phyloP scores from a whole-genome alignment of 371 early-diverging fungal species.

The Dipsacomyces acuminosporus region DNA sequence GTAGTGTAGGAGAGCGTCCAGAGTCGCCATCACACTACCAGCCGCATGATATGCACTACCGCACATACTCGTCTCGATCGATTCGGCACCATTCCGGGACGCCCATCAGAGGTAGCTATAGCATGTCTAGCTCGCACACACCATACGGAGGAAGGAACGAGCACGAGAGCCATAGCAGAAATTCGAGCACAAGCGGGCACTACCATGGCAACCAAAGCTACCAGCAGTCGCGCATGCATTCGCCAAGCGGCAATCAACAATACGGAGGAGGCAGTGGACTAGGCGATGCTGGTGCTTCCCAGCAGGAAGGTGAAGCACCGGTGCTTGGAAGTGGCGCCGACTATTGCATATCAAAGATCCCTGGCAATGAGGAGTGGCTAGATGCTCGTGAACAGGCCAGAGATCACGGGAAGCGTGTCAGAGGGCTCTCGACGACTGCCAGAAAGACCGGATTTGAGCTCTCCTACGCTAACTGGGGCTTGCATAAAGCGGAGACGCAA shows the following conservation, averaged over 20 bases:
- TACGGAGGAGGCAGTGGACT: constrained; percentile 1
- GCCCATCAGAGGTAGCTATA: constrained; percentile 12
- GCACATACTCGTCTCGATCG: constrained; percentile 16
- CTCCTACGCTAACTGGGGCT: constrained; percentile 23
- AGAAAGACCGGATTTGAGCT: constrained; percentile 34
- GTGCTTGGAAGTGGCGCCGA: constrained; percentile 18
- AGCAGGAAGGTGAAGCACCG: constrained; percentile 10
- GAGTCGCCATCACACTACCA: constrained; percentile 6
- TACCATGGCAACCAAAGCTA: constrained; percentile 7
- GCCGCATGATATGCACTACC: constrained; percentile 21
- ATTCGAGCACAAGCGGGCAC: constrained; percentile 14
- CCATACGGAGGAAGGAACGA: constrained; percentile 16
- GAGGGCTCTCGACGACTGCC: constrained; percentile 16
- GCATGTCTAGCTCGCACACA: constrained; percentile 4
- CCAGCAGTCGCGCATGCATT: constrained; percentile 13
- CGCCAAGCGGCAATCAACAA: constrained; percentile 11
- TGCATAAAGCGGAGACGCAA: constrained; percentile 27
- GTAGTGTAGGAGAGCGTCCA: constrained; percentile 5
- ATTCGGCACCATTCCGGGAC: constrained; percentile 22
- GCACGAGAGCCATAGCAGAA: constrained; percentile 20
- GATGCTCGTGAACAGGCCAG: constrained; percentile 23
- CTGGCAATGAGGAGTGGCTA: constrained; percentile 31
- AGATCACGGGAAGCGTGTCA: constrained; percentile 25
- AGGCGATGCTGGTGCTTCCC: neutral
- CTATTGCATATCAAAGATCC: constrained; percentile 19